Evolutionary conservation across 345 rosid genomes (phyloP).

Genomic region (Sonneratia caseolaris): DNA sequence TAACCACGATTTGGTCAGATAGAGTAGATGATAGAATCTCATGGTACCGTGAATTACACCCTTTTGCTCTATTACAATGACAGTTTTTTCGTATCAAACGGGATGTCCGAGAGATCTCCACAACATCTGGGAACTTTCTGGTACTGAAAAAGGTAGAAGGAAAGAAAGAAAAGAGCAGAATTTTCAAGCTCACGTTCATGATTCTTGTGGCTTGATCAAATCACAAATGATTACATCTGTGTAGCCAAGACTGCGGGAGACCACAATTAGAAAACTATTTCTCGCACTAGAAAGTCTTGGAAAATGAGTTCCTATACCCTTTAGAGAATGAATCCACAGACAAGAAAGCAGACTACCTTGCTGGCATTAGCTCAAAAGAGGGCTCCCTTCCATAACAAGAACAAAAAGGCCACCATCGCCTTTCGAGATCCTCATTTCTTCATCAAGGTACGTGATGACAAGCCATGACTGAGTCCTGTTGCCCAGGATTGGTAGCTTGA

Average conservation of each 20-base stretch:
- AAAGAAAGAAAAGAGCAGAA: neutral
- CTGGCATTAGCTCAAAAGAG: slow-evolving; percentile 51
- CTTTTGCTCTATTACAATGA: too few species aligned
- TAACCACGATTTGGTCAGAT: too few species aligned
- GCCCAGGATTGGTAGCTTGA: slow-evolving; percentile 79
- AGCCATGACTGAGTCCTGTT: slow-evolving; percentile 68
- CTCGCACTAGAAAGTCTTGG: neutral
- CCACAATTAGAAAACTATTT: neutral
- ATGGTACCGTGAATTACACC: too few species aligned
- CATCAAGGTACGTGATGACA: slow-evolving; percentile 74
- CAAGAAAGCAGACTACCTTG: slow-evolving; percentile 11
- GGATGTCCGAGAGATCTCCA: neutral
- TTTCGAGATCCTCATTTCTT: slow-evolving; percentile 78
- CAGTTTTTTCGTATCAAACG: too few species aligned
- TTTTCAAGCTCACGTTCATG: neutral
- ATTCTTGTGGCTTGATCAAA: neutral
- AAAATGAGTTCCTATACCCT: slow-evolving; percentile 1
- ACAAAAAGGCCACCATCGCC: slow-evolving; percentile 97
- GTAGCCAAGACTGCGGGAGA: neutral
- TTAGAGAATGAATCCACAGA: neutral
- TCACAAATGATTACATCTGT: neutral
- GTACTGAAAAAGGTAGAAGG: neutral
- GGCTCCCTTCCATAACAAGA: slow-evolving; percentile 79
- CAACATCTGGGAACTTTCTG: neutral
- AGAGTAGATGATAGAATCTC: too few species aligned